A percentile compares a stretch with the other conserved stretches of the same genome.
Conservation (phyloP, 768 basidiomycete genomes). For the Tephrocybe sp. region DNA sequence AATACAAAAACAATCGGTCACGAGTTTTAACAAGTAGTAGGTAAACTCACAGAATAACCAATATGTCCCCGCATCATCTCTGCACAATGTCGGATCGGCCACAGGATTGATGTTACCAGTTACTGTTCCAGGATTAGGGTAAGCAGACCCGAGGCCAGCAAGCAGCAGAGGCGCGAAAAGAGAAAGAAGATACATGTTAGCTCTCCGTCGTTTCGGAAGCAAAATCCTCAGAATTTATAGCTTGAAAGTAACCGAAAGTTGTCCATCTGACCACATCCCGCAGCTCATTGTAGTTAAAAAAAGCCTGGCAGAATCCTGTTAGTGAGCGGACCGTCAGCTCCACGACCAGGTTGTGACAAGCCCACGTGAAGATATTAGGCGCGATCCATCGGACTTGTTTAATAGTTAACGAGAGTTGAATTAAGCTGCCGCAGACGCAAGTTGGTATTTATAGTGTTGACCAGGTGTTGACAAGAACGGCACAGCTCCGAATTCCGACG, state of each 20-base stretch:
- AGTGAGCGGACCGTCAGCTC: constrained; percentile 8
- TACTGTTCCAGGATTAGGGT: constrained; percentile 32
- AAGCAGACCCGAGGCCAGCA: constrained; percentile 15
- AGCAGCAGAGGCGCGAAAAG: constrained; percentile 7
- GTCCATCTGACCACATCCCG: constrained; percentile 4
- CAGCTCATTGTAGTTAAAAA: not conserved
- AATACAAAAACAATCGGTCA: not conserved
- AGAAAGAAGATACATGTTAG: constrained; percentile 12
- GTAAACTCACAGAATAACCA: constrained; percentile 43
- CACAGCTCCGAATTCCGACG: not conserved
- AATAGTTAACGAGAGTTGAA: no score
- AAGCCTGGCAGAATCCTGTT: not conserved
- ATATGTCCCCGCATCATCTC: constrained; percentile 42
- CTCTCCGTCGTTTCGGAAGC: not conserved
- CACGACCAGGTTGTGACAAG: constrained; percentile 4
- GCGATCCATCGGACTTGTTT: not conserved
- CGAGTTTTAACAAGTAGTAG: not conserved
- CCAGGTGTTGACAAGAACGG: no score
- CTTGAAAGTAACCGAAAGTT: constrained; percentile 2
- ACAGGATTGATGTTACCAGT: constrained; percentile 37
- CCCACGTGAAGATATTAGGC: not conserved
- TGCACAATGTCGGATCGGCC: constrained; percentile 50
- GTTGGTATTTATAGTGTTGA: not conserved
- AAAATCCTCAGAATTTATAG: constrained; percentile 6
- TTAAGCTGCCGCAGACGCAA: not conserved